phyloP scores from a whole-genome alignment of 2,329 filamentous ascomycete genomes.

The Zymoseptoria tritici region DNA sequence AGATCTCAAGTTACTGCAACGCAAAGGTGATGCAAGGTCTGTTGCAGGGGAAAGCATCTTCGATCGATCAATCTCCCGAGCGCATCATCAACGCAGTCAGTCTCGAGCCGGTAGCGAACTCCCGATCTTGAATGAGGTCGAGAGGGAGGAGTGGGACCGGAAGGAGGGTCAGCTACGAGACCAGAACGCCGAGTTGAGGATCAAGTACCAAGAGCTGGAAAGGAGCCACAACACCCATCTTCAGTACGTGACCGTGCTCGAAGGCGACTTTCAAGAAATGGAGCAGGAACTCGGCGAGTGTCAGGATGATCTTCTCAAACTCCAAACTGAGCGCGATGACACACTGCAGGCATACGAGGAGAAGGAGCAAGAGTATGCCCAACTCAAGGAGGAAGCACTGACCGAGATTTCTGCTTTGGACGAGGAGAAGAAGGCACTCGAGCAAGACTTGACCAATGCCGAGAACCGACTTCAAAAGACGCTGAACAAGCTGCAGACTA shows the following conservation, averaged over 20 bases:
- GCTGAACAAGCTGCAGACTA: slow-evolving; percentile 62
- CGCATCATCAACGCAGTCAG: slow-evolving; percentile 56
- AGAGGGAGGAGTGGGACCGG: slow-evolving; percentile 79
- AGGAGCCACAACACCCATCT: slow-evolving; percentile 72
- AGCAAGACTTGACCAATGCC: slow-evolving; percentile 42
- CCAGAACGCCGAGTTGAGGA: slow-evolving; percentile 73
- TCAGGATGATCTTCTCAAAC: slow-evolving; percentile 68
- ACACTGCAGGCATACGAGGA: slow-evolving; percentile 66
- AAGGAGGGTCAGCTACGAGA: slow-evolving; percentile 78
- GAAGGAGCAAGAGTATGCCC: slow-evolving; percentile 47
- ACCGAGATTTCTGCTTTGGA: slow-evolving; percentile 48
- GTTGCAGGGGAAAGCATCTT: slow-evolving; percentile 78
- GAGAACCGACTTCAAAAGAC: slow-evolving; percentile 44
- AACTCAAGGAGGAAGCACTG: slow-evolving; percentile 51
- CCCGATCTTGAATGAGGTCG: slow-evolving; percentile 65
- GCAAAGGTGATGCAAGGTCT: slow-evolving; percentile 58
- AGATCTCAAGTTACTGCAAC: slow-evolving; percentile 81
- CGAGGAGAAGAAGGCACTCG: slow-evolving; percentile 37
- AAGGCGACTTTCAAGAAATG: slow-evolving; percentile 59
- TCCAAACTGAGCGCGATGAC: slow-evolving; percentile 82
- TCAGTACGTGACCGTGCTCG: slow-evolving; percentile 68
- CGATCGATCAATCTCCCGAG: slow-evolving; percentile 85
- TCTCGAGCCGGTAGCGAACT: slow-evolving; percentile 67
- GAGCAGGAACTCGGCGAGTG: slow-evolving; percentile 75
- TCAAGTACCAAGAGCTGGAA: slow-evolving; percentile 84